Conservation (phyloP, 371 early-diverging fungal genomes). For the Mortierella sp. region DNA sequence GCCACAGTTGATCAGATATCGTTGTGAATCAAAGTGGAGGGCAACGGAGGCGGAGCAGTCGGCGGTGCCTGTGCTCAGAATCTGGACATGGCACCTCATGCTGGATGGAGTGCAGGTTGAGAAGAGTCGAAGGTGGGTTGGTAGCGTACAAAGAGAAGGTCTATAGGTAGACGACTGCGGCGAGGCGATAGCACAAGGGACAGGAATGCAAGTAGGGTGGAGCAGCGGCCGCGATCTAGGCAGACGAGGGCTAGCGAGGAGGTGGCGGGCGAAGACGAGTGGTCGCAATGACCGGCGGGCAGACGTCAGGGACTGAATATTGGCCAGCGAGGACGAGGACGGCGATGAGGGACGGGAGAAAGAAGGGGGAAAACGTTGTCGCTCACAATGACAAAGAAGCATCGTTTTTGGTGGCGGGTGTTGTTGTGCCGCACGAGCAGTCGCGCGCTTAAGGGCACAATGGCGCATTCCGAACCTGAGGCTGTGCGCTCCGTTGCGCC, state of each 20-base stretch:
- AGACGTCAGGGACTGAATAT: slow-evolving; percentile 48
- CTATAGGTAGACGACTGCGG: not conserved
- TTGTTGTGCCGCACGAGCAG: no score
- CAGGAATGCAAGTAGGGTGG: not conserved
- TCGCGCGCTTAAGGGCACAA: no score
- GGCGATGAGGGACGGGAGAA: not conserved
- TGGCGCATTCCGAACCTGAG: no score
- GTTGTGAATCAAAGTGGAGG: slow-evolving; percentile 80
- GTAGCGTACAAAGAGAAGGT: not conserved
- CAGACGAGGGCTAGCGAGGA: not conserved
- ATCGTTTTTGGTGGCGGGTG: no score
- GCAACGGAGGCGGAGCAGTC: slow-evolving; percentile 82
- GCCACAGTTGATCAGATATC: slow-evolving; percentile 95
- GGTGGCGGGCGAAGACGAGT: slow-evolving; percentile 1
- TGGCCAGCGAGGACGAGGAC: slow-evolving; percentile 27
- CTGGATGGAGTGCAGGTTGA: slow-evolving; percentile 40
- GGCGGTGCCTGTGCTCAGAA: slow-evolving; percentile 77
- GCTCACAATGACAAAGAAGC: no score
- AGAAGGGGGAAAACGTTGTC: slow-evolving; percentile 1
- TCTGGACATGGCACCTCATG: slow-evolving; percentile 85
- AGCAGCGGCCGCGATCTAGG: not conserved
- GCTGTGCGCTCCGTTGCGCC: no score
- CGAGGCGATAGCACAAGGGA: not conserved
- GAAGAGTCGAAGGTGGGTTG: slow-evolving; percentile 9
- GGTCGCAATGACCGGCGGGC: slow-evolving; percentile 47